These are phyloP conservation scores for Penicillium expansum DNA, from an alignment of 2,329 filamentous ascomycete genomes.

Conservation along the genomic window DNA sequence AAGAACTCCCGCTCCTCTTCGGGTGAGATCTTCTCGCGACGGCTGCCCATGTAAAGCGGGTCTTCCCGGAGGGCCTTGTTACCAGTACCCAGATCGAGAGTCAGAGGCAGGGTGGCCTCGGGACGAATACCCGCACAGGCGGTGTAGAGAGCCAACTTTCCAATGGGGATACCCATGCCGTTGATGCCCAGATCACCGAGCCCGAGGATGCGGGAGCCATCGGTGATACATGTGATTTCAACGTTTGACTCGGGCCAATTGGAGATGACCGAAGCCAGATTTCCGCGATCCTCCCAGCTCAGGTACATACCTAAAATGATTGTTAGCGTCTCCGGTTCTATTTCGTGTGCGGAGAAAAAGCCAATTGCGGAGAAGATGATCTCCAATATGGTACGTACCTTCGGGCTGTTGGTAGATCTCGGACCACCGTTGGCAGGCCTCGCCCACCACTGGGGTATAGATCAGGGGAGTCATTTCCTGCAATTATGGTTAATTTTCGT, in stretches of 20 bases:
- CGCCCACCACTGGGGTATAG: slow-evolving; percentile 65
- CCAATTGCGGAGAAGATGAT: background rate
- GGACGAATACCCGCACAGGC: slow-evolving; percentile 93
- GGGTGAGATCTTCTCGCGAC: slow-evolving; percentile 73
- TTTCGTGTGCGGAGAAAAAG: slow-evolving; percentile 16
- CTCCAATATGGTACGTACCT: slow-evolving; percentile 50
- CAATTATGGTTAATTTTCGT: slow-evolving; percentile 17
- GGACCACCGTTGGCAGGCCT: slow-evolving; percentile 95
- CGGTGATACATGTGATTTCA: slow-evolving; percentile 94
- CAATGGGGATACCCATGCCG: slow-evolving; percentile 96
- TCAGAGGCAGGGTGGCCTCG: slow-evolving; percentile 61
- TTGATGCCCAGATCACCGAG: slow-evolving; percentile 95
- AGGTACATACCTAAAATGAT: slow-evolving; percentile 70
- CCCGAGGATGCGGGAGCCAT: slow-evolving; percentile 87
- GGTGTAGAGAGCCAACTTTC: slow-evolving; percentile 93
- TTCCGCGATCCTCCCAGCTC: slow-evolving; percentile 89
- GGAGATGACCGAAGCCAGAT: slow-evolving; percentile 79
- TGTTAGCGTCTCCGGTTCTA: slow-evolving; percentile 26
- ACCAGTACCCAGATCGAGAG: slow-evolving; percentile 61
- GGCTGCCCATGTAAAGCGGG: slow-evolving; percentile 86
- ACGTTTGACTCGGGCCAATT: slow-evolving; percentile 91
- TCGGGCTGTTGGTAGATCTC: slow-evolving; percentile 94
- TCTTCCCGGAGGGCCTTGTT: slow-evolving; percentile 68
- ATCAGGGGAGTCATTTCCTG: slow-evolving; percentile 51
- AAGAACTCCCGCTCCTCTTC: slow-evolving; percentile 85